phyloP scores from a whole-genome alignment of 345 rosid species.

The Citrus hindsii region DNA sequence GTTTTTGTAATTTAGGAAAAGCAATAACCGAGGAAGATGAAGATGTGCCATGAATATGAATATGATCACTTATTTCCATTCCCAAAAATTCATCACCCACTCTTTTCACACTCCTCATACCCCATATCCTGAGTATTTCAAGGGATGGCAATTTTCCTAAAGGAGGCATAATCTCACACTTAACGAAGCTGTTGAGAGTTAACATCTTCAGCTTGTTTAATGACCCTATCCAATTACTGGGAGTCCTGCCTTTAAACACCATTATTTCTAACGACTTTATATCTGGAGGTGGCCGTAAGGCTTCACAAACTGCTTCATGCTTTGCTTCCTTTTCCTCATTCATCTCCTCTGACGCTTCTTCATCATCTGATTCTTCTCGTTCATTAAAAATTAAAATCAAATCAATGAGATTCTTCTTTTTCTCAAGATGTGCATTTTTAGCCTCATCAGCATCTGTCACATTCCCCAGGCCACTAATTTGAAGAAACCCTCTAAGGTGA shows the following conservation, averaged over 20 bases:
- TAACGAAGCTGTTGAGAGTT: not conserved
- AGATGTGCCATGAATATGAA: too few relatives aligned
- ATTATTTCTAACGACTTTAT: not conserved
- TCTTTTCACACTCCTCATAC: not conserved
- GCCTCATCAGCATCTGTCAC: too few relatives aligned
- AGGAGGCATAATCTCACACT: slow-evolving; percentile 13
- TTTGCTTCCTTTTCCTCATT: too few relatives aligned
- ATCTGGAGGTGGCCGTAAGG: not conserved
- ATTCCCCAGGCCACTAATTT: too few relatives aligned
- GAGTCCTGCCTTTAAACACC: not conserved
- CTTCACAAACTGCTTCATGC: not conserved
- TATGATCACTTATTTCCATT: not conserved
- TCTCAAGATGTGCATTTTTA: too few relatives aligned
- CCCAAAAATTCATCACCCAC: not conserved
- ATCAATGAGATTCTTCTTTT: too few relatives aligned
- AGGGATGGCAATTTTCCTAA: slow-evolving; percentile 17
- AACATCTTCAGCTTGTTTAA: not conserved
- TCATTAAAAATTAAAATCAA: too few relatives aligned
- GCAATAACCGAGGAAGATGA: too few relatives aligned
- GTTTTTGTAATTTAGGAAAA: not conserved
- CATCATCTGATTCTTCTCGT: too few relatives aligned
- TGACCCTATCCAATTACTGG: not conserved
- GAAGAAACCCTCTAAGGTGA: too few relatives aligned
- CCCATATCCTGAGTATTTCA: not conserved
- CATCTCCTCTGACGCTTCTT: too few relatives aligned